Evolutionary conservation across 441 rosid genomes (phyloP), one percentile per base, ranked within the genome.

Genomic region (Croton laevigatus): DNA sequence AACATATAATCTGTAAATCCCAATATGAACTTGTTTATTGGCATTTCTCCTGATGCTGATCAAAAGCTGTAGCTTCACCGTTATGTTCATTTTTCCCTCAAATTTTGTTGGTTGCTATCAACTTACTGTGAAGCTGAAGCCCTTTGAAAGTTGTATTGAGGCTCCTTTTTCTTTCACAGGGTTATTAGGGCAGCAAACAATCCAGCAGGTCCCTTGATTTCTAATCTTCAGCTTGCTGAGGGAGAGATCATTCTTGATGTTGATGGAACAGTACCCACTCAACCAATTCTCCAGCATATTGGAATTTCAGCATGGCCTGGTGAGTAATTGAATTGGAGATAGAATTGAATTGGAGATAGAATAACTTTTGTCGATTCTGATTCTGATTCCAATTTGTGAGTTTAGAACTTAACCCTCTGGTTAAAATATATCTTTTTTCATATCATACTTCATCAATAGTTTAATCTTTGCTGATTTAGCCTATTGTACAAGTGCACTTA

Each of bases 221-320:
- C 93, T 62, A 83, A 76, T 81, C 87, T 88, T 79, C 84, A 84
- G 77, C 94, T 91, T 66, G 84, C 82, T 70, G 96, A 91, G 68
- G 97, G 93, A 66, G 98, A 93, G 84, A 83, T 89, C 58, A 76
- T 90, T 73, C 86, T 93, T 71, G 96, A 89, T 75, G 79, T 81
- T 70, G 97, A 93, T 79, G 98, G 98, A 77, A 80, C 85, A 42
- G 83, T 88, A 75, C 97, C 97, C 40, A 88, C 89, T 79, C 87
- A 88, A 78, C 97, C 97, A n/a, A 97, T 91, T 81, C 82, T 93
- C 72, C 94, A 93, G 76, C 98, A 93, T 78, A 83, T 87, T 79
- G 98, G 98, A 68, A 89, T 93, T 73, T 82, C 93, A 69, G 97
- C 93, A 38, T 91, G 97, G 98, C 98, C 98, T 69, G 98, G 98